Percentiles rank a stretch among this genome's conserved stretches.
phyloP scores from a whole-genome alignment of 257 asterid genomes.

The Petrea volubilis region DNA sequence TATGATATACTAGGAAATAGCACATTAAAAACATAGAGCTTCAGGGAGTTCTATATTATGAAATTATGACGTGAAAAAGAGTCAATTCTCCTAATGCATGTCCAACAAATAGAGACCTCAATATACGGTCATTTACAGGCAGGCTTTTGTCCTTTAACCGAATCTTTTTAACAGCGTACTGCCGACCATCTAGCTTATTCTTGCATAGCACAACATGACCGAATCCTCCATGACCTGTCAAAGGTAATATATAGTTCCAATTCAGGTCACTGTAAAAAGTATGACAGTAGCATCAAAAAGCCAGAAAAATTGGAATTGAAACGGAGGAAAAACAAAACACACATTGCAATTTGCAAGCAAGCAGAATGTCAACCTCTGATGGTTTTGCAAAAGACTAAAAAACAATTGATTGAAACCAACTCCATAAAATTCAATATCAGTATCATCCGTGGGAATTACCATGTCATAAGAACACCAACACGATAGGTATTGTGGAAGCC shows the following conservation, averaged over 20 bases:
- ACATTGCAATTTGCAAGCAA: conserved; percentile 1
- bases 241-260: conserved; percentile 14
- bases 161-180: conserved; percentile 95
- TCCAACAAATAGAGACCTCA: conserved; percentile 58
- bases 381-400: not conserved
- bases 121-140: conserved; percentile 84
- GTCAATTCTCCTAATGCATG: not conserved
- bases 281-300: conserved; percentile 15
- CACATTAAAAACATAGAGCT: conserved; percentile 5
- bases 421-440: conserved; percentile 7
- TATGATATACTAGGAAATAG: conserved; percentile 1
- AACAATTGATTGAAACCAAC: not conserved
- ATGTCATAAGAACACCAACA: conserved; percentile 4
- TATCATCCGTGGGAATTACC: not conserved
- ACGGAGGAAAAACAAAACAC: not conserved
- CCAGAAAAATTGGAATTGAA: not conserved
- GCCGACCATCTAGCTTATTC: conserved; percentile 97
- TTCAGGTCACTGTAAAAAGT: not conserved
- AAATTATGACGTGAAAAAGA: not conserved
- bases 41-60: conserved; percentile 2
- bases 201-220: conserved; percentile 96
- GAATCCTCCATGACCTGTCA: conserved; percentile 94
- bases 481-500: not conserved
- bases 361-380: not conserved
- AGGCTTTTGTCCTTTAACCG: conserved; percentile 80